Evolutionary conservation across 768 basidiomycete species (phyloP), one percentile per base, ranked within the genome.

Genomic region (Pulveroboletus ravenelii): DNA sequence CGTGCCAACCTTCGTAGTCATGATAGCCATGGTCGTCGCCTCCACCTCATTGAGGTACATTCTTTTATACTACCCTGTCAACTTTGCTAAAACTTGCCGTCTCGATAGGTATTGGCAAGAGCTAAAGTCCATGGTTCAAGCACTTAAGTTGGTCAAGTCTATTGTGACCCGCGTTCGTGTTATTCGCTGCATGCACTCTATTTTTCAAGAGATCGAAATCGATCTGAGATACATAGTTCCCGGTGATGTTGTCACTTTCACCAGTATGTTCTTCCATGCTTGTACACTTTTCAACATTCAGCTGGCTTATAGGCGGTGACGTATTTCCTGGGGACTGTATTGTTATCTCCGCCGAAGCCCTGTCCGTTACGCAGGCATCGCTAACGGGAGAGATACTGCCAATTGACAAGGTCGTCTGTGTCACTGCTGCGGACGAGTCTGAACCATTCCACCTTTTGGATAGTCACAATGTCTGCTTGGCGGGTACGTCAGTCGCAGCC

Each of bases 281-380:
- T 13, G 10, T 10, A 8, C 35, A 15, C 6, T 5, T 31, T 13
- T 43, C 27, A 18, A 29, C 40, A 4, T 17, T 46, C 37, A 41
- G 31, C 17, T 4, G 1, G 25, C 45, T 39, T 29, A 37, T 40
- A 70, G 66, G 68, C 32, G 66, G 65, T 38, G 65, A 69, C 39
- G 70, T 70, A 50, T 69, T 70, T 41, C 69, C 69, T 17, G 69
- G 70, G 18, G 69, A 70, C 27, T 70, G 65, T 31, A 15, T 72
- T 29, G 8, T 72, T n/a, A 55, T 69, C 25, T 65, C 57, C 39
- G 64, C 70, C 5, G 65, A 69, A 46, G 58, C 69, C n/a, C 37
- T 70, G 47, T 52, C 69, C 10, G n/a, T 70, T 27, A 55, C 69
- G 6, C 69, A 70, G 42, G 70, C 70, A 3, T 70, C 69, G 5